Conservation (phyloP, 345 rosid genomes). For the Lenwebbia sp. region DNA sequence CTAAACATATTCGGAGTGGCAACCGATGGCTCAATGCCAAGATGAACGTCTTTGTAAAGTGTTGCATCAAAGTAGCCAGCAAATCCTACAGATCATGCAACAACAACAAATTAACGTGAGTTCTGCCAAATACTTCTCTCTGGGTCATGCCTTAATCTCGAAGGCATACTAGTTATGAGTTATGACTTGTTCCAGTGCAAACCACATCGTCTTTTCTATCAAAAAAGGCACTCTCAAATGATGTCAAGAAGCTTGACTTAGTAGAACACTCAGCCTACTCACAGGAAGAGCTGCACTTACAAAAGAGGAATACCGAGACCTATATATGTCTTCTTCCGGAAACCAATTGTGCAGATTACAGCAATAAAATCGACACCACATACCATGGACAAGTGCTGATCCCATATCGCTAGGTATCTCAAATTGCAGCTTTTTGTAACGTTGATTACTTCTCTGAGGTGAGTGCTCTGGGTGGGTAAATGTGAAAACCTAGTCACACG, state of each 20-base stretch:
- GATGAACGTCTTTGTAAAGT: conserved; percentile 93
- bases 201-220: not conserved
- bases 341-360: not conserved
- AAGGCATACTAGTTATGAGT: not conserved
- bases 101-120: not conserved
- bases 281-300: not conserved
- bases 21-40: conserved; percentile 84
- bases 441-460: conserved; percentile 52
- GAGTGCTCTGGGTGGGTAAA: conserved; percentile 75
- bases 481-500: conserved; percentile 56
- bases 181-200: not conserved
- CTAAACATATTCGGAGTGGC: conserved; percentile 99
- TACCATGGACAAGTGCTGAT: conserved; percentile 89
- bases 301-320: not conserved
- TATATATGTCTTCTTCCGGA: not conserved
- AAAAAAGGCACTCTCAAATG: not conserved
- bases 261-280: not conserved
- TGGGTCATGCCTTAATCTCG: not conserved
- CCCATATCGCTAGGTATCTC: conserved; percentile 63
- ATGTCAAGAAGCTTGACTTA: not conserved
- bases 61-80: conserved; percentile 90
- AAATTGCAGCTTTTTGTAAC: conserved; percentile 71
- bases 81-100: conserved; percentile 44
- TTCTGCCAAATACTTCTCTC: conserved; percentile 1
- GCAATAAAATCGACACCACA: not conserved